Conservation (phyloP, 73 alveolate genomes). For the Paramecium octaurelia region DNA sequence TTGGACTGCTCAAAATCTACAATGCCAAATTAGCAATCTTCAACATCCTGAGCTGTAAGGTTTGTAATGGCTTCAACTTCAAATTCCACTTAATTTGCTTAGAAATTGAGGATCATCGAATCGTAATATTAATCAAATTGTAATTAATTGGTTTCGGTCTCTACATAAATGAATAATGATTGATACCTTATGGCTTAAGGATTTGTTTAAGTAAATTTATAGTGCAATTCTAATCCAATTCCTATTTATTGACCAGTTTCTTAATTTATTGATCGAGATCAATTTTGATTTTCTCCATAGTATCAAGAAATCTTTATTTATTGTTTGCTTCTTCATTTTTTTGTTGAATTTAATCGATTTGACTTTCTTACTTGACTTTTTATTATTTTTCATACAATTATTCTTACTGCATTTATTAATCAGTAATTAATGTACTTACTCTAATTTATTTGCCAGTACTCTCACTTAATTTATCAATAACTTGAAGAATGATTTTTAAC, state of each 20-base stretch:
- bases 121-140: slow-evolving; percentile 24
- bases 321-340: neutral
- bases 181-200: neutral
- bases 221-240: neutral
- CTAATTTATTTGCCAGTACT: neutral
- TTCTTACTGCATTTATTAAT: neutral
- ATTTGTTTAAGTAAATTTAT: neutral
- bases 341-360: neutral
- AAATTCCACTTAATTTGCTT: slow-evolving; percentile 36
- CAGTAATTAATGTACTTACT: slow-evolving; percentile 19
- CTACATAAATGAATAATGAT: neutral
- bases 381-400: neutral
- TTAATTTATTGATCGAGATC: neutral
- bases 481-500: neutral
- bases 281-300: neutral
- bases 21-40: slow-evolving; percentile 34
- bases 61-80: slow-evolving; percentile 36
- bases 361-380: neutral
- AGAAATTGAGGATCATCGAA: neutral
- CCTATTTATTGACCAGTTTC: neutral
- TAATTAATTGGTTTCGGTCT: neutral
- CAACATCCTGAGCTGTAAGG: neutral
- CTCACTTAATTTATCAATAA: slow-evolving; percentile 12
- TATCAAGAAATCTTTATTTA: slow-evolving; percentile 4
- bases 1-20: slow-evolving; percentile 16